These are phyloP conservation scores for Bryoglossum gracile DNA, from an alignment of 495 filamentous ascomycete species.

Conservation along the genomic window DNA sequence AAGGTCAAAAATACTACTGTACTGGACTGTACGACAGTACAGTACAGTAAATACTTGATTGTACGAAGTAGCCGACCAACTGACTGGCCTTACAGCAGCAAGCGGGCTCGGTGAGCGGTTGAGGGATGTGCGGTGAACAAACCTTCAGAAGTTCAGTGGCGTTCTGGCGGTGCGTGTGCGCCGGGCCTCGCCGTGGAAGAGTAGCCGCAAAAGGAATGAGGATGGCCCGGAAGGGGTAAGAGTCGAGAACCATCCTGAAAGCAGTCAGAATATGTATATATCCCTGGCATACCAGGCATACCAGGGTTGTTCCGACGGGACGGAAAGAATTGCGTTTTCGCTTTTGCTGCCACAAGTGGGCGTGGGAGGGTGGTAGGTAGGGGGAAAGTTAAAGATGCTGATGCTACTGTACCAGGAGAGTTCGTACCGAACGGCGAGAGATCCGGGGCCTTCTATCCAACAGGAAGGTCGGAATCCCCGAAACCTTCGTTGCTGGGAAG, in stretches of 20 bases:
- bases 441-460: not conserved
- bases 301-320: not conserved
- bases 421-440: constrained; percentile 5
- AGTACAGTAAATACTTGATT: too few relatives aligned
- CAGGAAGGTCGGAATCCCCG: not conserved
- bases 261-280: too few relatives aligned
- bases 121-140: too few relatives aligned
- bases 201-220: not conserved
- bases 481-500: not conserved
- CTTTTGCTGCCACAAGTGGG: not conserved
- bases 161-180: too few relatives aligned
- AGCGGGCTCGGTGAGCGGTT: too few relatives aligned
- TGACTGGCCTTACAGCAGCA: too few relatives aligned
- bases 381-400: not conserved
- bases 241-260: not conserved
- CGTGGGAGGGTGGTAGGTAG: constrained; percentile 4
- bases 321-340: not conserved
- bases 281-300: not conserved
- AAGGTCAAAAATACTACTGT: not conserved
- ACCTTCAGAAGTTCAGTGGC: too few relatives aligned
- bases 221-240: not conserved
- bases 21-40: too few relatives aligned
- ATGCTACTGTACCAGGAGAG: constrained; percentile 1
- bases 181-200: not conserved
- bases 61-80: too few relatives aligned